These are phyloP conservation scores for Sonneratia alba DNA, from an alignment of 345 rosid species.

Conservation along the genomic window DNA sequence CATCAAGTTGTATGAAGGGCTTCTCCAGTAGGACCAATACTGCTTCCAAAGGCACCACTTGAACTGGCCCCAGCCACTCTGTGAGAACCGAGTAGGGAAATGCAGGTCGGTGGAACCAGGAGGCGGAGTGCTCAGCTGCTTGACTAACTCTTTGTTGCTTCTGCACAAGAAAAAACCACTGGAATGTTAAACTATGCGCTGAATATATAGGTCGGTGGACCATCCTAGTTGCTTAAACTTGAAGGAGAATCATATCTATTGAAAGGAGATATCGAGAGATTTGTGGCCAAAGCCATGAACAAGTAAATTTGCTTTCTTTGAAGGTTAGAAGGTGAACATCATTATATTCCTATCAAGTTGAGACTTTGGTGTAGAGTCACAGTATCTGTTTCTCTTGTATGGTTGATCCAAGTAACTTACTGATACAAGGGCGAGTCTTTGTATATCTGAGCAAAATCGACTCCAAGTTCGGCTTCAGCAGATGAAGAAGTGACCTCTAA, in stretches of 20 bases:
- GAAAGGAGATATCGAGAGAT: background rate
- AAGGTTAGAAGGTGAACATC: no score
- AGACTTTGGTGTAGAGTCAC: no score
- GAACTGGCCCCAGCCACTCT: slow-evolving; percentile 56
- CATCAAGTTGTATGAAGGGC: slow-evolving; percentile 57
- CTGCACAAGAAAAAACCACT: slow-evolving; percentile 17
- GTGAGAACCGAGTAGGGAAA: slow-evolving; percentile 45
- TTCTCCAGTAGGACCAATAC: slow-evolving; percentile 75
- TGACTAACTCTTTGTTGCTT: slow-evolving; percentile 36
- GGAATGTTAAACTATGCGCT: background rate
- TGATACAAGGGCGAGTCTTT: slow-evolving; percentile 30
- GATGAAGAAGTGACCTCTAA: slow-evolving; percentile 56
- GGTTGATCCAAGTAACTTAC: slow-evolving; percentile 29
- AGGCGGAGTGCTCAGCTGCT: slow-evolving; percentile 34
- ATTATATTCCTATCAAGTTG: no score
- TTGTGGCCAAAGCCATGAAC: background rate
- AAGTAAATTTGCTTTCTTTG: background rate
- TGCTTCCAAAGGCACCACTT: slow-evolving; percentile 73
- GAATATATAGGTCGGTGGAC: background rate
- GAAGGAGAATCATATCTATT: no score
- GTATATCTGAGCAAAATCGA: slow-evolving; percentile 53
- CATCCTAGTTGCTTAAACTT: background rate
- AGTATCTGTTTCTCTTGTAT: no score
- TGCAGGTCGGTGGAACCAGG: slow-evolving; percentile 41
- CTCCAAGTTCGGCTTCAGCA: slow-evolving; percentile 44